Evolutionary conservation across 2,329 filamentous ascomycete species (phyloP).

Genomic region (Cordyceps sp.): DNA sequence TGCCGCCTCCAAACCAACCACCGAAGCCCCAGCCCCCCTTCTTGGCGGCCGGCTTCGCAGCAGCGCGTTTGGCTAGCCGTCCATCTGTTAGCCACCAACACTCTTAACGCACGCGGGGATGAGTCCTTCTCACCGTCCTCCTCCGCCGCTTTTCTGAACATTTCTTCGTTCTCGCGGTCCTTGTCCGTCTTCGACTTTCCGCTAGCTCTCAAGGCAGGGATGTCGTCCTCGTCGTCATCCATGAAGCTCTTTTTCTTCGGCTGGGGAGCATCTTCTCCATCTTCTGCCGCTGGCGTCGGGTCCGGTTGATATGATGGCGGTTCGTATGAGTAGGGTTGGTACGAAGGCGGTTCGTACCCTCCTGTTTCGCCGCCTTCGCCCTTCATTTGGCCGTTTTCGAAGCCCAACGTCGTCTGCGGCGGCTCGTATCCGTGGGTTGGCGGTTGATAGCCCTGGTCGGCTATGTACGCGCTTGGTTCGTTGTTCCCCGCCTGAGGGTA

Average conservation of each 20-base stretch:
- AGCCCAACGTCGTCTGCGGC: constrained; percentile 16
- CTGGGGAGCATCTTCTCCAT: constrained; percentile 33
- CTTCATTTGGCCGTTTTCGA: constrained; percentile 4
- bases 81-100: constrained; percentile 4
- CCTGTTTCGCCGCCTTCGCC: constrained; percentile 15
- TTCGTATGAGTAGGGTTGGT: constrained; percentile 41
- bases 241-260: constrained; percentile 65
- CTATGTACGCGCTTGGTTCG: constrained; percentile 5
- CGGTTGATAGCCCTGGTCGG: constrained; percentile 23
- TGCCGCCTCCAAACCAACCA: constrained; percentile 68
- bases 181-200: constrained; percentile 49
- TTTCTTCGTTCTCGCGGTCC: constrained; percentile 68
- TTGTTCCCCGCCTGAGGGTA: constrained; percentile 2
- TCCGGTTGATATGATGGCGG: constrained; percentile 40
- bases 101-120: background rate
- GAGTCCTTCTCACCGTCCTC: constrained; percentile 40
- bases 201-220: constrained; percentile 32
- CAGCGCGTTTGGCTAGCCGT: constrained; percentile 40
- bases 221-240: constrained; percentile 66
- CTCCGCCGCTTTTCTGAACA: constrained; percentile 71
- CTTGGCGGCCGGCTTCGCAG: constrained; percentile 29
- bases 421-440: constrained; percentile 35
- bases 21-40: constrained; percentile 69
- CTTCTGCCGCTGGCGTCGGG: constrained; percentile 19
- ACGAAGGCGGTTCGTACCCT: constrained; percentile 45